phyloP scores from a whole-genome alignment of 139 green algal genomes.

The Volvox reticuliferus region DNA sequence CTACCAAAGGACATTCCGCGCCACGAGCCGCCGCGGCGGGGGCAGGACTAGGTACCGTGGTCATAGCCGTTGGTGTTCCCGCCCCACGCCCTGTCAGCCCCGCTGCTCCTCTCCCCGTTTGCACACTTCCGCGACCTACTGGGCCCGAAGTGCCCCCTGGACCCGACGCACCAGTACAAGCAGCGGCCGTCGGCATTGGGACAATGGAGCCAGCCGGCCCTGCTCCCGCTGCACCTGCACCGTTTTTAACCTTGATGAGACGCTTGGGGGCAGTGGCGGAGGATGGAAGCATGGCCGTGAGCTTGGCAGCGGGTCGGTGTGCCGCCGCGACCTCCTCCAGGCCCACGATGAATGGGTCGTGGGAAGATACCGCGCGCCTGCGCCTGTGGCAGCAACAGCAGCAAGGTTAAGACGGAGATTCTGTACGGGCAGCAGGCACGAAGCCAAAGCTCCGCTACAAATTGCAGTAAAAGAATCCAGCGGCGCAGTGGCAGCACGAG shows the following conservation, averaged over 20 bases:
- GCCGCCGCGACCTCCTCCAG: constrained; percentile 18
- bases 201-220: neutral
- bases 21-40: too few species aligned
- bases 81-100: neutral
- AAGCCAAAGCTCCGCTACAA: too few species aligned
- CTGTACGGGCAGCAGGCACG: too few species aligned
- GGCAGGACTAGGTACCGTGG: neutral
- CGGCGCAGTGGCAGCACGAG: too few species aligned
- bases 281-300: constrained; percentile 37
- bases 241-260: constrained; percentile 6
- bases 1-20: neutral
- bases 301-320: neutral
- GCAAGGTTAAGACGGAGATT: too few species aligned
- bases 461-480: too few species aligned
- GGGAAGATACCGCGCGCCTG: neutral
- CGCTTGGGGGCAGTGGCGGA: constrained; percentile 13
- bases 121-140: neutral
- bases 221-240: neutral
- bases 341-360: constrained; percentile 17
- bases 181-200: neutral
- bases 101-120: neutral
- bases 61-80: neutral
- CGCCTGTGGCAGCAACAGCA: constrained; percentile 18
- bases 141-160: neutral
- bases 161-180: neutral